phyloP scores from a whole-genome alignment of 306 rosid genomes.

The Quercus aquifolioides region DNA sequence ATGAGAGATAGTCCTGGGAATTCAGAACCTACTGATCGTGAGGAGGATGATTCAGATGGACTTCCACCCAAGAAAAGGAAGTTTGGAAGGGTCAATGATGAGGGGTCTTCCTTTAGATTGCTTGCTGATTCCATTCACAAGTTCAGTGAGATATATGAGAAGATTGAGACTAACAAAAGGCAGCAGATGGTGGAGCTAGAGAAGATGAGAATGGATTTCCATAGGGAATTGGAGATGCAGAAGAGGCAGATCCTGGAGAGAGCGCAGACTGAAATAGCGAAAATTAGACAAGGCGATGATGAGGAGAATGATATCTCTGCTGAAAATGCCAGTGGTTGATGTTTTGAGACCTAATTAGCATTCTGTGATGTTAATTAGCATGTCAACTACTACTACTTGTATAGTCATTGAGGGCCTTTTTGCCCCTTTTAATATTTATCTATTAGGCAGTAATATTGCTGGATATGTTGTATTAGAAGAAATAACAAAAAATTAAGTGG shows the following conservation, averaged over 20 bases:
- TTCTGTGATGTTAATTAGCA: slow-evolving; percentile 30
- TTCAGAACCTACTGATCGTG: slow-evolving; percentile 51
- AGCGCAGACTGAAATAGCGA: slow-evolving; percentile 63
- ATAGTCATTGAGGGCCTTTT: slow-evolving; percentile 31
- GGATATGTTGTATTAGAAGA: slow-evolving; percentile 27
- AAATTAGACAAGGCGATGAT: slow-evolving; percentile 52
- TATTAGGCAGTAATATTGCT: slow-evolving; percentile 37
- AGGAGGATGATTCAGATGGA: slow-evolving; percentile 51
- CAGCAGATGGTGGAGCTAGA: slow-evolving; percentile 78
- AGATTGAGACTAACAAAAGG: slow-evolving; percentile 63
- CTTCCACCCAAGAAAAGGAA: slow-evolving; percentile 62
- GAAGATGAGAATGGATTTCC: slow-evolving; percentile 86
- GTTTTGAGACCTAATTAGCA: slow-evolving; percentile 13
- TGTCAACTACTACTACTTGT: slow-evolving; percentile 36
- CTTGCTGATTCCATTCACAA: slow-evolving; percentile 74
- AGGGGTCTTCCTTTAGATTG: slow-evolving; percentile 59
- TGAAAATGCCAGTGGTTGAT: slow-evolving; percentile 48
- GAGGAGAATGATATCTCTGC: slow-evolving; percentile 53
- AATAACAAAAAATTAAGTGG: slow-evolving; percentile 15
- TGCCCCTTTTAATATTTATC: slow-evolving; percentile 22
- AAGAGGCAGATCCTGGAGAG: slow-evolving; percentile 68
- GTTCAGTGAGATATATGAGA: slow-evolving; percentile 74
- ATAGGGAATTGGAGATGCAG: slow-evolving; percentile 70
- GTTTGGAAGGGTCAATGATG: slow-evolving; percentile 36
- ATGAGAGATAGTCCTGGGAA: slow-evolving; percentile 77